Conservation (phyloP, 2,329 filamentous ascomycete species). For the Thelonectria discophora region DNA sequence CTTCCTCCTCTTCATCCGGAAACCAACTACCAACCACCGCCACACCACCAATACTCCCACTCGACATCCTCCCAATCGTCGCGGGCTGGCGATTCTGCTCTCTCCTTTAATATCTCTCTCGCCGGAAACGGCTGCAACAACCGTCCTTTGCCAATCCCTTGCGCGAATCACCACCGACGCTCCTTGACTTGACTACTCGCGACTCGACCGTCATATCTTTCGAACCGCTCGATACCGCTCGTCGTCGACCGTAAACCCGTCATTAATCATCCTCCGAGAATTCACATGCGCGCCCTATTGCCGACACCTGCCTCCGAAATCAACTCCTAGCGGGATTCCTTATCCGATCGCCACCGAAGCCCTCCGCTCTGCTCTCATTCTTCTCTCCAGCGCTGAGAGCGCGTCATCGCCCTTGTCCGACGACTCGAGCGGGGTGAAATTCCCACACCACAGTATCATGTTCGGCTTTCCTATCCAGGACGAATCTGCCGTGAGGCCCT, state of each 20-base stretch:
- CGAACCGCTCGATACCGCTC: too few species aligned
- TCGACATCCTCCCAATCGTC: constrained; percentile 37
- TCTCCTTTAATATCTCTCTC: constrained; percentile 22
- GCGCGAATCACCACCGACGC: constrained; percentile 23
- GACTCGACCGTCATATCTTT: too few species aligned
- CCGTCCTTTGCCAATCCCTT: not conserved
- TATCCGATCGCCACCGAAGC: constrained; percentile 5
- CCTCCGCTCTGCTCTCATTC: constrained; percentile 12
- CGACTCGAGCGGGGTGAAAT: constrained; percentile 23
- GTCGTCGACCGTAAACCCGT: constrained; percentile 7
- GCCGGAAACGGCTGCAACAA: not conserved
- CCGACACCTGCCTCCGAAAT: constrained; percentile 27
- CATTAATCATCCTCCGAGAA: constrained; percentile 8
- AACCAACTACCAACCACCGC: constrained; percentile 7
- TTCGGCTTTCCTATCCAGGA: constrained; percentile 48
- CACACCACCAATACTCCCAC: constrained; percentile 26
- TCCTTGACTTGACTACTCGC: constrained; percentile 25
- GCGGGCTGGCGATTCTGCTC: constrained; percentile 41
- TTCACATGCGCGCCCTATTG: constrained; percentile 29
- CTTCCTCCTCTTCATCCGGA: constrained; percentile 5
- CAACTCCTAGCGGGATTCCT: constrained; percentile 13
- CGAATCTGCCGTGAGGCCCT: constrained; percentile 47
- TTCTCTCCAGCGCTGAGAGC: constrained; percentile 37
- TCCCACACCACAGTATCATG: constrained; percentile 40
- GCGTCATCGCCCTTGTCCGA: constrained; percentile 33